phyloP scores from a whole-genome alignment of 345 rosid genomes.

The Carallia pectinifolia region DNA sequence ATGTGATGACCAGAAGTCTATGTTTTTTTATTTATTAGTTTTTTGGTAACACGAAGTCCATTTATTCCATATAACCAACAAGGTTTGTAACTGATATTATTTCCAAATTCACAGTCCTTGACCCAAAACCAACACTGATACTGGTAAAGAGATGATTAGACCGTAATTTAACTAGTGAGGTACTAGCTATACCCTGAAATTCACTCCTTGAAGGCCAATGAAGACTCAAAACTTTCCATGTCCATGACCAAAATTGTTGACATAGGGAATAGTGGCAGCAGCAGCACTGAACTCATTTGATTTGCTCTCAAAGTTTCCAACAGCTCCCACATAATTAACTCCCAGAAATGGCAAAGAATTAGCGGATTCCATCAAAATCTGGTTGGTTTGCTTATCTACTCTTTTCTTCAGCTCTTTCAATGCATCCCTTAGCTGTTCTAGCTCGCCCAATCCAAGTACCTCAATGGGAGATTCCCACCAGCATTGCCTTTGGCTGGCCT shows the following conservation, averaged over 20 bases:
- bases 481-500: constrained; percentile 9
- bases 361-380: neutral
- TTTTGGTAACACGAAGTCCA: no score
- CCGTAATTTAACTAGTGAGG: no score
- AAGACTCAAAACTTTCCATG: neutral
- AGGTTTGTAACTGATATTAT: no score
- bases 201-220: neutral
- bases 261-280: neutral
- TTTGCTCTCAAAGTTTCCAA: neutral
- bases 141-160: no score
- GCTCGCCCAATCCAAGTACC: constrained; percentile 24
- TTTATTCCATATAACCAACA: no score
- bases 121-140: no score
- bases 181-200: no score
- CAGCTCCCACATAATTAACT: neutral
- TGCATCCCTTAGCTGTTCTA: constrained; percentile 22
- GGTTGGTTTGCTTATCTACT: constrained; percentile 15
- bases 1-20: no score
- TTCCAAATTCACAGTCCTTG: no score
- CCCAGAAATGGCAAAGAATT: neutral
- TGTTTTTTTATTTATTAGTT: no score
- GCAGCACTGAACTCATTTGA: neutral
- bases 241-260: constrained; percentile 1
- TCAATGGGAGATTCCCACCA: constrained; percentile 37
- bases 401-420: constrained; percentile 31